Evolutionary conservation across 768 basidiomycete species (phyloP), one percentile per base, ranked within the genome.

Genomic region (Tricholoma matsutake): DNA sequence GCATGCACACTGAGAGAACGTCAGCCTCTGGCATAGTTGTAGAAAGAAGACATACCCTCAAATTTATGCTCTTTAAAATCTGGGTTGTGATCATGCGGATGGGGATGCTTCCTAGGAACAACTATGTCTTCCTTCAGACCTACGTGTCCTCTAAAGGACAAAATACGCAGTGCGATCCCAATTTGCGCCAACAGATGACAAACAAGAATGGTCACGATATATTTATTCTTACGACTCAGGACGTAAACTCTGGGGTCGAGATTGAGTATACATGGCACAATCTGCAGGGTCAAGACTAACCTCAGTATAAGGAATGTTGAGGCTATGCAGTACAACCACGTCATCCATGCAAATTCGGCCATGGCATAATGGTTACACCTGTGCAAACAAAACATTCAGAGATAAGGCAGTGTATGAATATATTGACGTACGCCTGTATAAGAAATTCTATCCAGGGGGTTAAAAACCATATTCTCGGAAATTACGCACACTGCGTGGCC

Each of bases 331-430:
- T 67, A 67, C 31, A 63, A 62, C 13, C 67, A n/a, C 2, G 67
- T 60, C 29, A 64, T 63, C 47, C 63, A 62, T 7, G 65, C 35
- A 54, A 67, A 67, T 55, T 68, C 64, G 3, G 52, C 54, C 28
- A 68, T 54, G 7, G 59, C 57, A 53, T 59, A 68, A 16, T n/a
- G 61, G 35, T 65, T 29, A 56, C 67, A 68, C 28, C 67, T 68
- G 41, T 43, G n/a, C 41, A 16, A 43, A 18, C 18, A 5, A 57
- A 20, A 8, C 2, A 11, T 56, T 37, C n/a, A 55, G 54, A 56
- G 25, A 3, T 20, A 16, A 49, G 14, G 20, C 10, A 6, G 11
- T 16, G 20, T 25, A 4, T 8, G n/a, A 11, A 11, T 29, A 18
- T 49, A 14, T 31, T 58, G 20, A 56, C 41, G 29, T 54, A 29